Evolutionary conservation across 257 asterid genomes (phyloP), one percentile per base, ranked within the genome.

Genomic region (Scutellaria baicalensis): DNA sequence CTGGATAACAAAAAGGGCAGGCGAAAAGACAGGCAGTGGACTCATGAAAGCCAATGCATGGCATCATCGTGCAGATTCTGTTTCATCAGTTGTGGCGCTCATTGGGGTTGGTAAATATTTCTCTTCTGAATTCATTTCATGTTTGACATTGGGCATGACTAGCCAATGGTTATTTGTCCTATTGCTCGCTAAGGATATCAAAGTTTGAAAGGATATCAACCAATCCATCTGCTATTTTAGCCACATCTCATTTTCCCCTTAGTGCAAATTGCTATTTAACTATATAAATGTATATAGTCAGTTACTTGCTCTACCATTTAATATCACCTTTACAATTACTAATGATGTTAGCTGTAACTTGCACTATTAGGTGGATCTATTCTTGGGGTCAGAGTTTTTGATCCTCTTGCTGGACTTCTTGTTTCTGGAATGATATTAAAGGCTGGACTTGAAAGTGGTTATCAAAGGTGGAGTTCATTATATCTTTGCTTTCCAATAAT

Each of bases 21-120:
- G 97, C 47, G 97, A 94, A 75, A 88, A 76, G 82, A 80, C 84
- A n/a, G 96, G 96, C 77, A 94, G 99, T 75, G 97, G 95, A 56
- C 95, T 91, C 74, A 89, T 91, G 97, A 91, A 86, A 86, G 97
- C 97, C 65, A 94, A 94, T 77, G 99, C 99, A 60, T 94, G 97
- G 97, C 99, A 94, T 82, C 97, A 94, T 57, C 97, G 97, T 14
- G 89, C 97, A 1, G 99, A 91, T 88, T 95, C 99, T 80, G 69
- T 89, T 82, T 91, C 97, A 69, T 91, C 99, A 8, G 79, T 89
- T 40, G 97, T 94, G 77, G 95, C 97, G 79, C 97, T 94, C 70
- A 64, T 94, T 72, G 99, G 99, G 86, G 99, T 94, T 94, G 99
- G 99, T 94, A 94, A 89, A 70, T 85, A 85, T 72, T 80, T 73